Conservation (phyloP, 1,139 yeast species). For the Hemisphaericaspora xylofermentans region DNA sequence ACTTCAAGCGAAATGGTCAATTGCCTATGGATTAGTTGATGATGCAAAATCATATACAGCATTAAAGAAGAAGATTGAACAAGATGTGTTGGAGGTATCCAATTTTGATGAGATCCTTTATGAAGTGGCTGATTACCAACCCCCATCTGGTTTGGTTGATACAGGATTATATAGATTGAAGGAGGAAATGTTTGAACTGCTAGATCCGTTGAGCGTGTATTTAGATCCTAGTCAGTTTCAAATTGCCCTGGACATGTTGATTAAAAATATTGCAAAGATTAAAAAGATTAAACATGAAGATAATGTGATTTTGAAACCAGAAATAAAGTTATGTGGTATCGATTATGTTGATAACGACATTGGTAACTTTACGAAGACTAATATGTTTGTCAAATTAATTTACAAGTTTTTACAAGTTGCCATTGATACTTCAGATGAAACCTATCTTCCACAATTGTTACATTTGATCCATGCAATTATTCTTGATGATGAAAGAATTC, state of each 20-base stretch:
- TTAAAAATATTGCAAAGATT: constrained; percentile 24
- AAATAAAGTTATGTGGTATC: constrained; percentile 35
- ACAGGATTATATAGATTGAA: constrained; percentile 47
- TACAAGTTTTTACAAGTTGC: constrained; percentile 57
- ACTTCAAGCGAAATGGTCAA: constrained; percentile 31
- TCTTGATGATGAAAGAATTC: constrained; percentile 48
- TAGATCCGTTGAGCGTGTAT: constrained; percentile 41
- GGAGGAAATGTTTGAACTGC: constrained; percentile 30
- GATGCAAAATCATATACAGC: constrained; percentile 57
- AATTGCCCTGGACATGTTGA: constrained; percentile 32
- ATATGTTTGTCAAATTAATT: constrained; percentile 53
- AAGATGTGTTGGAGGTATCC: constrained; percentile 29
- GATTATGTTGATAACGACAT: constrained; percentile 37
- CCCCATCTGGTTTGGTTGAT: constrained; percentile 42
- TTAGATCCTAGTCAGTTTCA: constrained; percentile 37
- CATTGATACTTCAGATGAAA: constrained; percentile 48
- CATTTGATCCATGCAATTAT: constrained; percentile 68
- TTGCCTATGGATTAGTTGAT: constrained; percentile 49
- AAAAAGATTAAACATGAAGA: constrained; percentile 32
- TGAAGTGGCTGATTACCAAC: constrained; percentile 41
- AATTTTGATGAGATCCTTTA: constrained; percentile 38
- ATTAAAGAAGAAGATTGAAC: constrained; percentile 38
- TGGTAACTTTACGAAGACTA: constrained; percentile 53
- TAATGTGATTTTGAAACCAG: constrained; percentile 42
- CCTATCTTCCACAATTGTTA: constrained; percentile 56